phyloP scores from a whole-genome alignment of 2,329 filamentous ascomycete species.

The Neofusicoccum kwambonambiense region DNA sequence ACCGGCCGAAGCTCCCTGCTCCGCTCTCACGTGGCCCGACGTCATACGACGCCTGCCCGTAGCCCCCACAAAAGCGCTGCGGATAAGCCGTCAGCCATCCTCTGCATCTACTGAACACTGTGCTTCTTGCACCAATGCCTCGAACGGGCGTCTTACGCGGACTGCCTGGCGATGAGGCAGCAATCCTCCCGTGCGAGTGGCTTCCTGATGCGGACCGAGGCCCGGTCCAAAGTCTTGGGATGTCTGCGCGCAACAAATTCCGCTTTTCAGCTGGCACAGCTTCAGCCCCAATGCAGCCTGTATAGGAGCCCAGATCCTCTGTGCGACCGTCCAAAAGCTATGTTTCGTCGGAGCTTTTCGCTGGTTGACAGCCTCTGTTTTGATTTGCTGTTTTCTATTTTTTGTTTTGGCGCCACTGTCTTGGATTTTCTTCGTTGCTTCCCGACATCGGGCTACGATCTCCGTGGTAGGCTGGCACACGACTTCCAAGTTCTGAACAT shows the following conservation, averaged over 20 bases:
- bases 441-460: background rate
- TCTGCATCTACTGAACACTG: too few species aligned
- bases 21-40: conserved; percentile 4
- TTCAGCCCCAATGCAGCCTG: background rate
- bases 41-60: background rate
- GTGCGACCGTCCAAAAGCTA: background rate
- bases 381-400: background rate
- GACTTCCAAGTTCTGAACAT: too few species aligned
- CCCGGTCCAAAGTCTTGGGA: background rate
- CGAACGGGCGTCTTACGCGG: too few species aligned
- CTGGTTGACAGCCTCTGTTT: background rate
- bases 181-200: background rate
- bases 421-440: background rate
- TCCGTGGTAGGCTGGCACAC: too few species aligned
- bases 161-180: too few species aligned
- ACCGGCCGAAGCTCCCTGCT: background rate
- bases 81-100: too few species aligned
- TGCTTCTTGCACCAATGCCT: too few species aligned
- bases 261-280: background rate
- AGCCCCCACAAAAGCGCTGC: too few species aligned
- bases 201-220: background rate
- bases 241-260: background rate
- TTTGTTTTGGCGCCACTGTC: too few species aligned
- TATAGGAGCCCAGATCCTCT: background rate
- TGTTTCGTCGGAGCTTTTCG: background rate